These are phyloP conservation scores for Strobilomyces dryophilus DNA, from an alignment of 768 basidiomycete species.

Conservation along the genomic window DNA sequence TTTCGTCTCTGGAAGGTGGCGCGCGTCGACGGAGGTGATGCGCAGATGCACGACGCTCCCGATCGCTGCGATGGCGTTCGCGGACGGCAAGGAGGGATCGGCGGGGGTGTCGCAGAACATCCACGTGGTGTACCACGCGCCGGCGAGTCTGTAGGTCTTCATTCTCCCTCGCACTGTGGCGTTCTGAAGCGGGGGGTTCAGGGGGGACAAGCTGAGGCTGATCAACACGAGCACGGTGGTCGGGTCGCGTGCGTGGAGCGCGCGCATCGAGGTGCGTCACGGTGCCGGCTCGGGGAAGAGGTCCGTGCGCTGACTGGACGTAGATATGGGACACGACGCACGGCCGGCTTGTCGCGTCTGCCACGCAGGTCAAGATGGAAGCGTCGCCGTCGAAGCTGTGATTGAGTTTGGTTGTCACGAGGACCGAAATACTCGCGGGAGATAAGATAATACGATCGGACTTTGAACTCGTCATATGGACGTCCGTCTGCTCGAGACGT, in stretches of 20 bases:
- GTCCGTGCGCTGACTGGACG: neutral
- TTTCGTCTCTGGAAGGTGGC: neutral
- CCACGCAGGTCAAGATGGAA: constrained; percentile 39
- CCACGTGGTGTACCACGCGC: constrained; percentile 42
- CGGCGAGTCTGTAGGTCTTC: constrained; percentile 35
- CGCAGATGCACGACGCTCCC: constrained; percentile 41
- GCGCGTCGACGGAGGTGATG: neutral
- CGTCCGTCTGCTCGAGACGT: constrained; percentile 43
- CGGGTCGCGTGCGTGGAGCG: constrained; percentile 28
- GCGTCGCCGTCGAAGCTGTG: constrained; percentile 16
- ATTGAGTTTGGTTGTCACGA: neutral
- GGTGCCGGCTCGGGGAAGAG: too few species aligned
- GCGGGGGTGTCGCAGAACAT: constrained; percentile 44
- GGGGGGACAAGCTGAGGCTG: constrained; percentile 42
- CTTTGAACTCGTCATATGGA: constrained; percentile 13
- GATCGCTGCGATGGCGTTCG: constrained; percentile 32
- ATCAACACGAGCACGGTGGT: constrained; percentile 36
- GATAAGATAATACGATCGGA: neutral
- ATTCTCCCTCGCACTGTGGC: neutral
- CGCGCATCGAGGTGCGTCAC: constrained; percentile 42
- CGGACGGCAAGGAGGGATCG: constrained; percentile 26
- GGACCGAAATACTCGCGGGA: neutral
- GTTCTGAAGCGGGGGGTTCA: constrained; percentile 14
- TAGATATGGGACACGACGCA: constrained; percentile 42
- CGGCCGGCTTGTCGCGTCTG: constrained; percentile 39